Percentiles rank a stretch among this genome's conserved stretches.
Conservation (phyloP, 345 rosid genomes). For the Brassica cretica region DNA sequence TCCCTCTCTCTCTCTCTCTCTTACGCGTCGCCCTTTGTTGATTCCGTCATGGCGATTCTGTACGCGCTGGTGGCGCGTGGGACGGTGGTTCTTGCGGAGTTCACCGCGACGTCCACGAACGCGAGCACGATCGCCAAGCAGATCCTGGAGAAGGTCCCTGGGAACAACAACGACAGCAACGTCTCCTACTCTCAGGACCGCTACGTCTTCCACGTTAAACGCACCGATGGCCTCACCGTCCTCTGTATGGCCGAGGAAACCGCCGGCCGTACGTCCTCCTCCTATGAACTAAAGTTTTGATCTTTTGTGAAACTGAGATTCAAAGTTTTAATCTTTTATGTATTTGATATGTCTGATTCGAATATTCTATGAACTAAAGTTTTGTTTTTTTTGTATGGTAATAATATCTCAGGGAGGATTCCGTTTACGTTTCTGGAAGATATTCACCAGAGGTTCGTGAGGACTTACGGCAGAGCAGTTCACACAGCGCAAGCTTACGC, state of each 20-base stretch:
- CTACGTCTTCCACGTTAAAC: constrained; percentile 82
- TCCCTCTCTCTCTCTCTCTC: not conserved
- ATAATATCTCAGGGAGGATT: constrained; percentile 64
- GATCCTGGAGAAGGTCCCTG: constrained; percentile 83
- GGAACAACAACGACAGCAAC: constrained; percentile 61
- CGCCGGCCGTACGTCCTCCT: constrained; percentile 64
- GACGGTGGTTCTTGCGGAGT: constrained; percentile 88
- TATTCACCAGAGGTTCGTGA: constrained; percentile 90
- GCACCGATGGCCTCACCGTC: constrained; percentile 97
- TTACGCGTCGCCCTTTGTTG: not conserved
- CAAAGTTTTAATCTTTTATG: not conserved
- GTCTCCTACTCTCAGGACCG: constrained; percentile 94
- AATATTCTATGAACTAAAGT: not conserved
- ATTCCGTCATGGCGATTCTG: constrained; percentile 68
- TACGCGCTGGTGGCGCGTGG: constrained; percentile 92
- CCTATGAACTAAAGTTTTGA: not conserved
- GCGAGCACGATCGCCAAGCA: constrained; percentile 79
- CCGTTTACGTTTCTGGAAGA: constrained; percentile 97
- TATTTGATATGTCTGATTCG: not conserved
- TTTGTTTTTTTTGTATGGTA: not conserved
- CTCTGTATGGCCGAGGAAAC: constrained; percentile 97
- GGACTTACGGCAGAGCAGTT: constrained; percentile 86
- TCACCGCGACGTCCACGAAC: constrained; percentile 69
- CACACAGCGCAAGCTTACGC: constrained; percentile 89
- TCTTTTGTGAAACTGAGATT: not conserved